Evolutionary conservation across 2,329 filamentous ascomycete species (phyloP).

Genomic region (Teratosphaeriaceae sp.): DNA sequence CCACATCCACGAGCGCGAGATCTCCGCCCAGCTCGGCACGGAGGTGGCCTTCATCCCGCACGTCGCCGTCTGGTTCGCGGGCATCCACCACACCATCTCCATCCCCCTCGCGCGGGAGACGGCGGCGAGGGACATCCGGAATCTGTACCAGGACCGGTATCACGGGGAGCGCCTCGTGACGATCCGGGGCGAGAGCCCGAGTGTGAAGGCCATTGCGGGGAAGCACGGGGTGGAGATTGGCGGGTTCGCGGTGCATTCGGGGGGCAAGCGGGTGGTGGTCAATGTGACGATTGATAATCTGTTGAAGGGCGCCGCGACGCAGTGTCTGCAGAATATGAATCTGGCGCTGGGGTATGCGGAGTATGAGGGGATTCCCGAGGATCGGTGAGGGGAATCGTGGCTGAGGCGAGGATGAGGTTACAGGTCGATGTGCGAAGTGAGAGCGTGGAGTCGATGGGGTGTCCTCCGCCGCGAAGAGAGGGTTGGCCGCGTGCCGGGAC

Average conservation of each 20-base stretch:
- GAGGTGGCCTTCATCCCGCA: slow-evolving; percentile 84
- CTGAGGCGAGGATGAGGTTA: no score
- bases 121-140: slow-evolving; percentile 84
- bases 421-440: no score
- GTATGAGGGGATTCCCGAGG: slow-evolving; percentile 75
- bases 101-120: slow-evolving; percentile 81
- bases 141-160: slow-evolving; percentile 93
- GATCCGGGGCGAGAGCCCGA: slow-evolving; percentile 78
- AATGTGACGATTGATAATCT: slow-evolving; percentile 92
- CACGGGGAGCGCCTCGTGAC: slow-evolving; percentile 94
- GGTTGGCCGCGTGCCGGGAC: no score
- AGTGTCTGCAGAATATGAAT: slow-evolving; percentile 95
- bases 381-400: slow-evolving; percentile 22
- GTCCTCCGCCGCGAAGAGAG: no score
- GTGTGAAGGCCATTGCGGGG: slow-evolving; percentile 76
- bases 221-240: slow-evolving; percentile 92
- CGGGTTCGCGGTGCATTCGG: slow-evolving; percentile 86
- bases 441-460: no score
- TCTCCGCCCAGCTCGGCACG: slow-evolving; percentile 67
- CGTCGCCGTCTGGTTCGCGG: slow-evolving; percentile 94
- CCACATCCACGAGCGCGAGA: slow-evolving; percentile 92
- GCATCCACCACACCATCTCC: slow-evolving; percentile 86
- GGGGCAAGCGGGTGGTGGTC: slow-evolving; percentile 86
- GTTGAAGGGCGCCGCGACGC: slow-evolving; percentile 86
- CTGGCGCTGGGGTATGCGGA: slow-evolving; percentile 81